Conservation (phyloP, 2,329 filamentous ascomycete species). For the Fusarium torreyae region DNA sequence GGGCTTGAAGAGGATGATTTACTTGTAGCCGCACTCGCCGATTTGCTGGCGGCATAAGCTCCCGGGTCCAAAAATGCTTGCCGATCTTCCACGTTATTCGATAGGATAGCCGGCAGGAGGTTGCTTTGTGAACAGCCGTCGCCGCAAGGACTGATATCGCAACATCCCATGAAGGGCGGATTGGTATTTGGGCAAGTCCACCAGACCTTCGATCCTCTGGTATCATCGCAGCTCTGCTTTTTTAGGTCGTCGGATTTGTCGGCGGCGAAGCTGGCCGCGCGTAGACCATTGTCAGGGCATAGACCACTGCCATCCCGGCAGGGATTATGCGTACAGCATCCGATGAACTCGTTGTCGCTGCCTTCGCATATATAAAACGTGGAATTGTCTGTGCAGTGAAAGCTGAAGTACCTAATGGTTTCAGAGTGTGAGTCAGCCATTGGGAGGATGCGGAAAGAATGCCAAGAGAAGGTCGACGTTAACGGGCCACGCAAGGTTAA, state of each 20-base stretch:
- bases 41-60: not conserved
- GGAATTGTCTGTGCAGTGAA: not conserved
- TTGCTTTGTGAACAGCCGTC: not conserved
- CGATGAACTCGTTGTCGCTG: not conserved
- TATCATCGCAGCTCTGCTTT: not conserved
- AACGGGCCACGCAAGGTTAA: not conserved
- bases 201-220: not conserved
- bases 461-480: not conserved
- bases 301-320: not conserved
- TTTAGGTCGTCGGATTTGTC: not conserved
- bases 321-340: not conserved
- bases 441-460: not conserved
- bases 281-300: not conserved
- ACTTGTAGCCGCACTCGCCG: not conserved
- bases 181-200: not conserved
- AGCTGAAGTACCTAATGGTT: not conserved
- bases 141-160: not conserved
- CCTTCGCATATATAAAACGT: slow-evolving; percentile 4
- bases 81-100: not conserved
- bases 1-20: not conserved
- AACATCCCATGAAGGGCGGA: not conserved
- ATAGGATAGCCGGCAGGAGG: not conserved
- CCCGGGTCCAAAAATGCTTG: not conserved
- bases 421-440: not conserved
- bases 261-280: not conserved